phyloP scores from a whole-genome alignment of 495 filamentous ascomycete genomes.

The Lophiostoma macrostomum region DNA sequence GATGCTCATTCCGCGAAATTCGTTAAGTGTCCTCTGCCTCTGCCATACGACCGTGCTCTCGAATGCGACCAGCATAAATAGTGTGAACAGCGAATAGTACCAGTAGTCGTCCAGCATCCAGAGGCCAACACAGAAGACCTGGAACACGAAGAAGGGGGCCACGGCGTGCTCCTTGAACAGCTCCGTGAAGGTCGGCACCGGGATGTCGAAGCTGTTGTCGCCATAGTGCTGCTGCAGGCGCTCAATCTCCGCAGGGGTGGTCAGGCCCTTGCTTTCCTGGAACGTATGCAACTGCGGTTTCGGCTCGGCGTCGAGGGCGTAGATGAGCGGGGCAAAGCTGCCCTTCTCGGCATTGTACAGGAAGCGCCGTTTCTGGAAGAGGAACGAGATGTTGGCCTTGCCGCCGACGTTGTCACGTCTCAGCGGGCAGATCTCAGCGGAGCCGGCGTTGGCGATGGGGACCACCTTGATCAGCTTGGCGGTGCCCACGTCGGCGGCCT shows the following conservation, averaged over 20 bases:
- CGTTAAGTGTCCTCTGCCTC: constrained; percentile 89
- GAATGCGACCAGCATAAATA: constrained; percentile 96
- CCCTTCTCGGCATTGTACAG: constrained; percentile 69
- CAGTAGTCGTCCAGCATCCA: constrained; percentile 99
- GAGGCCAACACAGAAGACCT: constrained; percentile 95
- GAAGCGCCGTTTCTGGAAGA: constrained; percentile 98
- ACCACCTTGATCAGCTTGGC: constrained; percentile 93
- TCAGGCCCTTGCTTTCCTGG: constrained; percentile 73
- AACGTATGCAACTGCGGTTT: constrained; percentile 72
- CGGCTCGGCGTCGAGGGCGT: constrained; percentile 80
- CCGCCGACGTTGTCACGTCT: constrained; percentile 70
- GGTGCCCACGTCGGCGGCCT: constrained; percentile 64
- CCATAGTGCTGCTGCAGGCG: constrained; percentile 89
- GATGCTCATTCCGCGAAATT: constrained; percentile 99
- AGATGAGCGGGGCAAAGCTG: constrained; percentile 75
- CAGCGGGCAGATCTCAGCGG: constrained; percentile 82
- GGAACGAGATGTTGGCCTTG: constrained; percentile 76
- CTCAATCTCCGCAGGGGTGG: constrained; percentile 66
- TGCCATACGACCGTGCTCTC: constrained; percentile 99
- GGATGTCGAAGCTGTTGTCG: constrained; percentile 95
- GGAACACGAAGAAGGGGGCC: constrained; percentile 98
- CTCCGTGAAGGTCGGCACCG: constrained; percentile 90
- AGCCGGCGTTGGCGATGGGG: constrained; percentile 82
- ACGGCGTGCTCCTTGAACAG: constrained; percentile 98
- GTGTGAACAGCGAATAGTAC: constrained; percentile 99